Percentiles rank a stretch among this genome's conserved stretches.
Evolutionary conservation across 208 protist genomes (phyloP).

Genomic region (Novymonas esmeraldas): DNA sequence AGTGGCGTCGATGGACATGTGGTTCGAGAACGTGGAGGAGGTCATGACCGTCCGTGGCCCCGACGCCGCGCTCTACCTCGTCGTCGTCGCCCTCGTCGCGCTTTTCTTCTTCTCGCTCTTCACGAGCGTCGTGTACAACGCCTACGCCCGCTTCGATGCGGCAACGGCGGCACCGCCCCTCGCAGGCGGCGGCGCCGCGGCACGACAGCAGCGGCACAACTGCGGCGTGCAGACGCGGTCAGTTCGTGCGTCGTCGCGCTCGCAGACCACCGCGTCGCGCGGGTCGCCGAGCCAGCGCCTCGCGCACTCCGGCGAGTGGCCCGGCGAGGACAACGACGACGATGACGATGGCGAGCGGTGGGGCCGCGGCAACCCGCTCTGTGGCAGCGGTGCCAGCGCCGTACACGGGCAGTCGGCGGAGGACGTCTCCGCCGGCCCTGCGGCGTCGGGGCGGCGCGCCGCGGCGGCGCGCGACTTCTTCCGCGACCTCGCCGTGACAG

Average conservation of each 20-base stretch:
- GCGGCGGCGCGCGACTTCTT: slow-evolving; percentile 24
- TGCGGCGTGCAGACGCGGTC: slow-evolving; percentile 17
- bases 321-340: background rate
- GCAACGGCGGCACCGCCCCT: slow-evolving; percentile 1
- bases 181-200: background rate
- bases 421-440: slow-evolving; percentile 1
- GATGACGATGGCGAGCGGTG: background rate
- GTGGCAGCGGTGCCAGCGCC: too few species aligned
- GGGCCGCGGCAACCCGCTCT: too few species aligned
- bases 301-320: background rate
- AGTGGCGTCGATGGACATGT: slow-evolving; percentile 46
- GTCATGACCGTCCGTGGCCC: slow-evolving; percentile 47
- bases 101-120: slow-evolving; percentile 15
- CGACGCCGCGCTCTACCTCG: slow-evolving; percentile 37
- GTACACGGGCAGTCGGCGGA: background rate
- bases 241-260: background rate
- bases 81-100: slow-evolving; percentile 28
- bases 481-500: slow-evolving; percentile 1
- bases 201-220: slow-evolving; percentile 14
- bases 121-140: slow-evolving; percentile 19
- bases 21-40: slow-evolving; percentile 44
- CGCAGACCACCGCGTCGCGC: background rate
- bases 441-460: too few species aligned
- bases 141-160: slow-evolving; percentile 17
- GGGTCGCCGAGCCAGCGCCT: background rate